Evolutionary conservation across 352 stramenopile genomes (phyloP), one percentile per base, ranked within the genome.

Genomic region (Aphanomyces invadans): DNA sequence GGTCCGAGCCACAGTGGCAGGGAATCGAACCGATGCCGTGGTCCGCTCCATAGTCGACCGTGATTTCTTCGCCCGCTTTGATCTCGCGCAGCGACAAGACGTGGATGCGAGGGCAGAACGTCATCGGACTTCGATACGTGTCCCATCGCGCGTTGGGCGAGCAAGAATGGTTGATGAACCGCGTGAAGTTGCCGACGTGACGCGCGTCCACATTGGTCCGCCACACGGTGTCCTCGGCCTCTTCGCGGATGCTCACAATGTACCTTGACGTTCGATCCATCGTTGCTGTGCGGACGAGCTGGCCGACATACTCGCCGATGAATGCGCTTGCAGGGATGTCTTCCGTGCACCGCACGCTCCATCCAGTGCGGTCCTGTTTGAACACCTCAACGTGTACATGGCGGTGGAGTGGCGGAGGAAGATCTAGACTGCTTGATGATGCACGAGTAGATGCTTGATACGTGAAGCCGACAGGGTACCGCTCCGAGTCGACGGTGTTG

Each of bases 161-260:
- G 67, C 83, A 91, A 51, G 78, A 83, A 69, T 91, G 80, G 62
- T 91, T 91, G 62, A 87, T 69, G 15, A 89, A 77, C n/a, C 82
- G 82, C n/a, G 80, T 81, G 46, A 79, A 78, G 73, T 72, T 81
- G 10, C 80, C 79, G n/a, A 55, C 55, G 17, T 23, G 31, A 0
- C 73, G 72, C 7, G 80, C 82, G 48, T 91, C 82, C 1, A 89
- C 78, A 49, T 85, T 91, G 10, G 78, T 88, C 29, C 80, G 74
- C 42, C 87, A 63, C 9, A 76, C 61, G 48, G 64, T 36, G 10
- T 92, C 90, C 4, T 78, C 73, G 46, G 89, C 82, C 72, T 92
- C 90, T 53, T 92, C 83, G 54, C 68, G 36, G 57, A 52, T 71
- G 70, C 53, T 90, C 76, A 12, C 82, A 76, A 36, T 89, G 71